These are phyloP conservation scores for Berkeleyomyces rouxiae DNA, from an alignment of 2,329 filamentous ascomycete genomes.

Conservation along the genomic window DNA sequence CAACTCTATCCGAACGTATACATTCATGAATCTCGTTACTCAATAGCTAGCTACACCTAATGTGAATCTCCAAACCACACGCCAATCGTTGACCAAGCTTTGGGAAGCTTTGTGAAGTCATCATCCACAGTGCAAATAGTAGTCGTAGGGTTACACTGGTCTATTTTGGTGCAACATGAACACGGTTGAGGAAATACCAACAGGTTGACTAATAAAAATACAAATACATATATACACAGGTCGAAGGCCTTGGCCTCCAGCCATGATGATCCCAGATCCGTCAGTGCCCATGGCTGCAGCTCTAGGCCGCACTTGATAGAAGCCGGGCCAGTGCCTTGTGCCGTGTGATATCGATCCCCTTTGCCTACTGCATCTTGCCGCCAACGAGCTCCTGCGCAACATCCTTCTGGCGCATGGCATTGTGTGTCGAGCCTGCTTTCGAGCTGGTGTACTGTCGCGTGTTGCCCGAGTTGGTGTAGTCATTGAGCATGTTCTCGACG, in stretches of 20 bases:
- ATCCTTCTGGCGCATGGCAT: slow-evolving; percentile 34
- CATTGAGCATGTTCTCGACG: slow-evolving; percentile 29
- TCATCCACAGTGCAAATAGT: too few relatives aligned
- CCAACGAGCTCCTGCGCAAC: slow-evolving; percentile 44
- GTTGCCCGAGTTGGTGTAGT: slow-evolving; percentile 13
- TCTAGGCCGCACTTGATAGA: background rate
- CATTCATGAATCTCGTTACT: too few relatives aligned
- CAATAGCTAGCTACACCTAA: too few relatives aligned
- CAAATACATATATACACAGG: slow-evolving; percentile 7
- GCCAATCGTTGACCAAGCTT: too few relatives aligned
- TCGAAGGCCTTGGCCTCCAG: background rate
- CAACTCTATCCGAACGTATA: background rate
- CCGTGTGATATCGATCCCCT: slow-evolving; percentile 11
- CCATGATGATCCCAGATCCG: background rate
- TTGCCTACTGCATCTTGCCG: slow-evolving; percentile 33
- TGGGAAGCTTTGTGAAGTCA: too few relatives aligned
- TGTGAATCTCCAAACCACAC: too few relatives aligned
- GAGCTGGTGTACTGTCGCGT: background rate
- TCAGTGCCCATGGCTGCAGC: background rate
- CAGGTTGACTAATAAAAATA: background rate
- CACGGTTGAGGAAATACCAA: background rate
- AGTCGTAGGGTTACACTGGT: background rate
- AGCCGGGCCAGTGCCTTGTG: background rate
- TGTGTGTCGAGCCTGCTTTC: slow-evolving; percentile 17
- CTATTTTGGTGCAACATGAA: background rate